phyloP scores from a whole-genome alignment of 108 stramenopile species.

The Epipyxis sp. region DNA sequence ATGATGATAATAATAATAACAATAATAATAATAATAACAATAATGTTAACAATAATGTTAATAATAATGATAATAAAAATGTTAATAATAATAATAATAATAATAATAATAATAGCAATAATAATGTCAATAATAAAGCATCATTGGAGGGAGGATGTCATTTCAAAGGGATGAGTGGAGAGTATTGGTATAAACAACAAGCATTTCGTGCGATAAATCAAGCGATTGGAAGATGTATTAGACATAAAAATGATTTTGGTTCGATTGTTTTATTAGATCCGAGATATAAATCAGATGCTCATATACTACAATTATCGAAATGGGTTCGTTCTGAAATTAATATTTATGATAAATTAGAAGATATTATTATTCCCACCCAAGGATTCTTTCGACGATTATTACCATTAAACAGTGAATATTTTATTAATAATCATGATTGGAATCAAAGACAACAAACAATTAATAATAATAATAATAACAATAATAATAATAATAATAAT shows the following conservation, averaged over 20 bases:
- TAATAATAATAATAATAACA: no score
- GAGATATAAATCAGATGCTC: constrained; percentile 35
- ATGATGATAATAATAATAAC: background rate
- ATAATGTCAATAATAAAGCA: background rate
- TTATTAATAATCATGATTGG: no score
- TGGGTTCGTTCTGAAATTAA: constrained; percentile 6
- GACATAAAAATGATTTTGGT: constrained; percentile 80
- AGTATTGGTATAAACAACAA: constrained; percentile 83
- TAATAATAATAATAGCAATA: background rate
- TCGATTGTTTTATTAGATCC: constrained; percentile 74
- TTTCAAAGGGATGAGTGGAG: no score
- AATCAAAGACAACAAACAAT: no score
- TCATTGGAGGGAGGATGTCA: no score
- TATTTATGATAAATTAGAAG: background rate
- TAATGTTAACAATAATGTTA: background rate
- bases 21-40: background rate
- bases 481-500: no score
- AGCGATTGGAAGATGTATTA: constrained; percentile 77
- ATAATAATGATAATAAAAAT: background rate
- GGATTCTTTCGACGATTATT: background rate
- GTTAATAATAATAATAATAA: background rate
- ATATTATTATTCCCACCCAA: background rate
- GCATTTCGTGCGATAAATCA: constrained; percentile 83
- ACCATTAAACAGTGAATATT: no score
- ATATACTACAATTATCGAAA: background rate